Evolutionary conservation across 1,139 yeast genomes (phyloP).

Genomic region (Candida sanyaensis): DNA sequence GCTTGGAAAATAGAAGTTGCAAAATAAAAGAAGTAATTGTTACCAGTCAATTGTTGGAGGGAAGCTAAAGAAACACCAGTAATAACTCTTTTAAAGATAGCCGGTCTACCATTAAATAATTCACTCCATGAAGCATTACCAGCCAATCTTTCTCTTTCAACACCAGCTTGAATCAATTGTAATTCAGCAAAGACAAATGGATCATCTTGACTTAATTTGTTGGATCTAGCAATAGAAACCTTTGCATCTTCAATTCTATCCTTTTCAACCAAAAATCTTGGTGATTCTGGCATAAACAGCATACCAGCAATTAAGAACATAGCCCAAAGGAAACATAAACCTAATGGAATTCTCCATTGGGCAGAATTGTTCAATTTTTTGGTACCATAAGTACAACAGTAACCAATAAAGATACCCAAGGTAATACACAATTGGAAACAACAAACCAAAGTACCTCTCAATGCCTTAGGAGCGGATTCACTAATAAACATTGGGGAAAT

Average conservation of each 20-base stretch:
- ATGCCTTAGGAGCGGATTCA: constrained; percentile 67
- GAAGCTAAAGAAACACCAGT: constrained; percentile 67
- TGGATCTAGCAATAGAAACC: constrained; percentile 58
- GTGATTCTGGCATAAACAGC: constrained; percentile 67
- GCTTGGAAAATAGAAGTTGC: constrained; percentile 78
- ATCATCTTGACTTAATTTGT: constrained; percentile 59
- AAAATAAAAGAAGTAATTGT: constrained; percentile 80
- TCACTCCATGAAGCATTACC: constrained; percentile 72
- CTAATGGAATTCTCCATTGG: constrained; percentile 67
- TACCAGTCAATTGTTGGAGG: constrained; percentile 78
- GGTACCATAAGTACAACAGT: constrained; percentile 68
- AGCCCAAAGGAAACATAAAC: constrained; percentile 59
- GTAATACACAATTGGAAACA: constrained; percentile 72
- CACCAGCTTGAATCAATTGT: constrained; percentile 61
- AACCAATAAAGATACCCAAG: constrained; percentile 67
- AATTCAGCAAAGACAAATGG: constrained; percentile 58
- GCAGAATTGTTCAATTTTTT: constrained; percentile 53
- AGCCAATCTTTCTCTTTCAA: constrained; percentile 62
- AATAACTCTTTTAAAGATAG: constrained; percentile 59
- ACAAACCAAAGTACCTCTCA: constrained; percentile 73
- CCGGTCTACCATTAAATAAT: constrained; percentile 64
- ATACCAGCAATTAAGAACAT: constrained; percentile 54
- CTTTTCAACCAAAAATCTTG: constrained; percentile 48
- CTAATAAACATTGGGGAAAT: constrained; percentile 70
- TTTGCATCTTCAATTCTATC: constrained; percentile 44